These are phyloP conservation scores for Agarophyton chilense DNA, from an alignment of 23 red algal species.

Conservation along the genomic window DNA sequence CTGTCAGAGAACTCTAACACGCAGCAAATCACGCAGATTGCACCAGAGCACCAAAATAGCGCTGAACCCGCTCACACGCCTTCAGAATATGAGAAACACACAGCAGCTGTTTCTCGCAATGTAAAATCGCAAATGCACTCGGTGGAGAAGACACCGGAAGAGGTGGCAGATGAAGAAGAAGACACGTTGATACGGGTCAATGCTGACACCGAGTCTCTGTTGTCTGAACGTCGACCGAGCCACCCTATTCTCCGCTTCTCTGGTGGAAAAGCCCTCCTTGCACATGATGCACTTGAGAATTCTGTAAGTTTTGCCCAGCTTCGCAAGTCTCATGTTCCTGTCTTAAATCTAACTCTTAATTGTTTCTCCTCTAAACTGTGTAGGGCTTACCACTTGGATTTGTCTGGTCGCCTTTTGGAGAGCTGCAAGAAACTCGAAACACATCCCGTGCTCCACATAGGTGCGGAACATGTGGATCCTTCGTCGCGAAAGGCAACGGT, in stretches of 20 bases:
- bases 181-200: conserved; percentile 24
- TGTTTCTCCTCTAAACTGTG: neutral
- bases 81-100: neutral
- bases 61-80: neutral
- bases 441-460: conserved; percentile 1
- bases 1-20: neutral
- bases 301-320: neutral
- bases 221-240: conserved; percentile 30
- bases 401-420: conserved; percentile 59
- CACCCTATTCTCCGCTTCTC: conserved; percentile 64
- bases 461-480: conserved; percentile 65
- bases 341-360: neutral
- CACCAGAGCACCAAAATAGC: neutral
- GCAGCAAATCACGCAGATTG: neutral
- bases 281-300: conserved; percentile 36
- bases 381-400: conserved; percentile 59
- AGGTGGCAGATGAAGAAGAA: conserved; percentile 47
- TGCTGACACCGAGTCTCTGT: neutral
- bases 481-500: conserved; percentile 48
- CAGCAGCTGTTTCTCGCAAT: neutral
- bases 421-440: neutral
- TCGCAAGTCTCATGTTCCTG: neutral
- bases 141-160: conserved; percentile 16
- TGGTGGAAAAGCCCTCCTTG: conserved; percentile 41
- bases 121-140: neutral